Evolutionary conservation across 176 grass and related monocot species (phyloP).

Genomic region (Guadua angustifolia): DNA sequence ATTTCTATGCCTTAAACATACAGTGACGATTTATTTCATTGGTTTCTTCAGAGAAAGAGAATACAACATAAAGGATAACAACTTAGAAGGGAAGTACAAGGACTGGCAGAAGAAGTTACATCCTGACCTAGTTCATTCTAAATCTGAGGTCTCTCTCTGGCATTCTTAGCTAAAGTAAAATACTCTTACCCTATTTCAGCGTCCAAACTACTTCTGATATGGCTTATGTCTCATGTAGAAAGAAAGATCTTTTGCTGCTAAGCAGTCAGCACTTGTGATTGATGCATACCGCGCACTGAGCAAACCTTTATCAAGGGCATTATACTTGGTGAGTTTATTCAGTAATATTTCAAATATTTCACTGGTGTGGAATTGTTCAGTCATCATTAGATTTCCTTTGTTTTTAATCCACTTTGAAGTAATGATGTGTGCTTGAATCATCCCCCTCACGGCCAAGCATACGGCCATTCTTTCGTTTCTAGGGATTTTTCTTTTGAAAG

Average conservation of each 20-base stretch:
- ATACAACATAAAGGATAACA: slow-evolving; percentile 57
- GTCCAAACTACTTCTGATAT: slow-evolving; percentile 11
- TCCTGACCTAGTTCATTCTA: slow-evolving; percentile 93
- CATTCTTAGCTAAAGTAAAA: background rate
- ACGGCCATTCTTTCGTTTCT: background rate
- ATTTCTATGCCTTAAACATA: slow-evolving; percentile 9
- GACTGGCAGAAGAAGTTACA: slow-evolving; percentile 98
- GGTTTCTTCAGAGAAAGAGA: slow-evolving; percentile 55
- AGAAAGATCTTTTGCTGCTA: slow-evolving; percentile 82
- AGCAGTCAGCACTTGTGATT: slow-evolving; percentile 82
- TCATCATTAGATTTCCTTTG: background rate
- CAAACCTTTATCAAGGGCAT: slow-evolving; percentile 73
- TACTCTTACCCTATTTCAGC: background rate
- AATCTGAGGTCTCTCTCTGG: slow-evolving; percentile 70
- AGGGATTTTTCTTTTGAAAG: background rate
- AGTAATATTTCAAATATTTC: background rate
- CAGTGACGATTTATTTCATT: slow-evolving; percentile 23
- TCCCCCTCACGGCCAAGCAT: background rate
- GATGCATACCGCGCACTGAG: slow-evolving; percentile 80
- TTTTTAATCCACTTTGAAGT: background rate
- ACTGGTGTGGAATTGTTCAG: background rate
- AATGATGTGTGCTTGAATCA: background rate
- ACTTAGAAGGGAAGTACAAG: slow-evolving; percentile 86
- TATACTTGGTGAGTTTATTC: slow-evolving; percentile 77
- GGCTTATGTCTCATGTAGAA: slow-evolving; percentile 49